Percentiles rank a stretch among this genome's conserved stretches.
These are phyloP conservation scores for Cotoneaster glaucophyllus DNA, from an alignment of 306 rosid species.

Conservation along the genomic window DNA sequence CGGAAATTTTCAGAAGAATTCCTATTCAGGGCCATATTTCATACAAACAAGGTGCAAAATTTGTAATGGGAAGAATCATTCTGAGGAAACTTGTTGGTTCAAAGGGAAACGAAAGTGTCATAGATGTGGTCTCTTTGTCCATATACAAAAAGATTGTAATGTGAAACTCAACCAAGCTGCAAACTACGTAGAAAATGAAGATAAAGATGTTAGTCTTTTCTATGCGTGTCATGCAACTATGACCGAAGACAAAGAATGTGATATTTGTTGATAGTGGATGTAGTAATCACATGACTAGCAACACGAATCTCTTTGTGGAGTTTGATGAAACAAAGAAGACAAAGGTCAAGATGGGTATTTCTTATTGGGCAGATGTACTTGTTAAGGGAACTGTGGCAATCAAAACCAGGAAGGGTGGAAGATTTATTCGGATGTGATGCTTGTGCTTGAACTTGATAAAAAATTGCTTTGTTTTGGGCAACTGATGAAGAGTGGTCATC, in stretches of 20 bases:
- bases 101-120: not conserved
- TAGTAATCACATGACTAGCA: constrained; percentile 5
- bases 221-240: not conserved
- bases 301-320: not conserved
- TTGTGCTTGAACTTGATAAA: not conserved
- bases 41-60: not conserved
- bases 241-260: not conserved
- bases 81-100: not conserved
- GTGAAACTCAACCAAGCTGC: not conserved
- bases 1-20: too few relatives aligned
- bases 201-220: not conserved
- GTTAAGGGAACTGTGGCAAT: not conserved
- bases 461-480: not conserved
- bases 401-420: not conserved
- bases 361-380: not conserved
- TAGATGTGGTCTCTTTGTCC: not conserved
- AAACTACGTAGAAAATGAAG: not conserved
- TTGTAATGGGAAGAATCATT: not conserved
- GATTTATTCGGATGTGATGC: not conserved
- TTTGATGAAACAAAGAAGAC: not conserved
- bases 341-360: not conserved
- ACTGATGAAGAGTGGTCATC: not conserved
- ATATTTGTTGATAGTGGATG: not conserved
- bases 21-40: too few relatives aligned
- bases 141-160: not conserved